Percentiles rank a stretch among this genome's conserved stretches.
Evolutionary conservation across 345 rosid genomes (phyloP).

Genomic region (Hibiscus mutabilis): DNA sequence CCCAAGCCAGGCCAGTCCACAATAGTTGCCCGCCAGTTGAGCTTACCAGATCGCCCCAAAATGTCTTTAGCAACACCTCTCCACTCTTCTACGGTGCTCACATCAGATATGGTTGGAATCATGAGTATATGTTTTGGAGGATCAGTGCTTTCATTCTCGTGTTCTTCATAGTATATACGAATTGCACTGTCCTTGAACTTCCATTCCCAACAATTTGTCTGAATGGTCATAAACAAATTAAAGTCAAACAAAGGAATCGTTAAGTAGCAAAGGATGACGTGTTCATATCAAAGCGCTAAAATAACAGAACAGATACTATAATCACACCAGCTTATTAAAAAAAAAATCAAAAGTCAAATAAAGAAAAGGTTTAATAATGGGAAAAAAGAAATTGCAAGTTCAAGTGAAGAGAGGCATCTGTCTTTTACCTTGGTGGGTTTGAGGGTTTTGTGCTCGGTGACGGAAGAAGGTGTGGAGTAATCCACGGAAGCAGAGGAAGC

Average conservation of each 20-base stretch:
- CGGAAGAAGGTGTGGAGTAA: conserved; percentile 7
- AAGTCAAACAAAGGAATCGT: background rate
- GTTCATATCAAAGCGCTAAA: too few relatives aligned
- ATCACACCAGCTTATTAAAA: too few relatives aligned
- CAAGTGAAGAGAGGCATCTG: background rate
- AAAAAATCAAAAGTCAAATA: background rate
- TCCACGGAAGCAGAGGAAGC: conserved; percentile 42
- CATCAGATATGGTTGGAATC: conserved; percentile 95
- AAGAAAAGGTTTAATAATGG: background rate
- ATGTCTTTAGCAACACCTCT: conserved; percentile 77
- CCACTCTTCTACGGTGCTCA: conserved; percentile 94
- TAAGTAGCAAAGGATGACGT: too few relatives aligned
- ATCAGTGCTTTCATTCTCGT: conserved; percentile 38
- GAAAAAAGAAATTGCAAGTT: background rate
- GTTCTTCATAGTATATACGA: conserved; percentile 70
- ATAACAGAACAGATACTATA: too few relatives aligned
- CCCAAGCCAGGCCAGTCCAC: conserved; percentile 98
- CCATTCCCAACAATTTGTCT: conserved; percentile 69
- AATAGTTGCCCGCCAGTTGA: conserved; percentile 71
- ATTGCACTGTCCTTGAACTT: conserved; percentile 55
- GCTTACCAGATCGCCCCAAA: conserved; percentile 40
- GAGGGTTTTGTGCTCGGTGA: conserved; percentile 25
- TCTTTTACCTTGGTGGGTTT: conserved; percentile 44
- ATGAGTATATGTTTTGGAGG: conserved; percentile 58
- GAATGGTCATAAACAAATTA: conserved; percentile 10